Evolutionary conservation across 305 asterid genomes (phyloP), one percentile per base, ranked within the genome.

Genomic region (Rubia tinctorum): DNA sequence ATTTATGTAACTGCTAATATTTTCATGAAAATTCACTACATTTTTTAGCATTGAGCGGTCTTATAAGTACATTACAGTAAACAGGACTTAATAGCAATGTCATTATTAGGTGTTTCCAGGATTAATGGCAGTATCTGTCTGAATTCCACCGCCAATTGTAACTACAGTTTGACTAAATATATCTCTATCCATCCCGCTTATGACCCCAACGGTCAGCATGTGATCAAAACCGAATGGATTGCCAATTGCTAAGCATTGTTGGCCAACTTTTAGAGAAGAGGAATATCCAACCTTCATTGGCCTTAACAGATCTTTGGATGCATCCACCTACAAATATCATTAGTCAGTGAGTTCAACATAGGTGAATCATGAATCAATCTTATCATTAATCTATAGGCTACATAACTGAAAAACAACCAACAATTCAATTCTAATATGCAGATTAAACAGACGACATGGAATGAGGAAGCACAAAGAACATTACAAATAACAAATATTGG

Each of bases 171-270:
- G 96, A 84, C 98, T 92, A 76, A 85, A 88, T 79, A 95, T 95
- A 82, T 95, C 99, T 81, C 99, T 85, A 82, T 95, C 88, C 44
- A 95, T 84, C 47, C 99, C 99, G 72, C 99, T 92, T 79, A 95
- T 82, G 84, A 95, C 96, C 68, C 99, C 99, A 71, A 90, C 96
- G 10, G 99, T 95, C 76, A 95, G 99, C 4, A 98, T 92, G 85
- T 95, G 99, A 77, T 95, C 99, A 67, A 95, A 95, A 59, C 99
- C 99, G 80, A 95, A 95, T 45, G 99, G 98, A 75, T 95, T 95
- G 80, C 99, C 99, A 56, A 95, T 95, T 61, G 99, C 99, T 74
- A 95, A 79, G 84, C 99, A 92, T 80, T 87, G 90, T 66, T 95
- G 99, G 72, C 99, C 99, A 69, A 95, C 99, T 88, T 80, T 90